Percentiles rank a stretch among this genome's conserved stretches.
These are phyloP conservation scores for Mucor sp. DNA, from an alignment of 371 early-diverging fungal genomes.

Conservation along the genomic window DNA sequence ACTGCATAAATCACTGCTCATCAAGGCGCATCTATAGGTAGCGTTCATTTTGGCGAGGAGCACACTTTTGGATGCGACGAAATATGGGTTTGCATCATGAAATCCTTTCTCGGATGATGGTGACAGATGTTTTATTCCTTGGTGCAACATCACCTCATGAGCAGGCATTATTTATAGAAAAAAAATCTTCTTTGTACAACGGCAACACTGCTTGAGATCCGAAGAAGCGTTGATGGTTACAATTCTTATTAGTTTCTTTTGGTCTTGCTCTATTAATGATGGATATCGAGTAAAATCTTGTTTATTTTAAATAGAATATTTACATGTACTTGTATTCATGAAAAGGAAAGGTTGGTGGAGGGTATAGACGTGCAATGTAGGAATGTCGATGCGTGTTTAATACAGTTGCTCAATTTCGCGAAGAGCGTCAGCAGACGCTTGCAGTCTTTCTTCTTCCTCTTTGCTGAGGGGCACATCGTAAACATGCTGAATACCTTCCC, in stretches of 20 bases:
- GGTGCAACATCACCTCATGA: not conserved
- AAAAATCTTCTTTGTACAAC: not conserved
- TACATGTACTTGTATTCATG: not conserved
- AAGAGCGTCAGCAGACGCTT: constrained; percentile 48
- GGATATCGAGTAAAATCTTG: not conserved
- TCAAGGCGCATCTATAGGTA: not conserved
- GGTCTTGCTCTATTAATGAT: not conserved
- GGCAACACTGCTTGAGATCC: not conserved
- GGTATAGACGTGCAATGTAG: not conserved
- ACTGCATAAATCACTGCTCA: not conserved
- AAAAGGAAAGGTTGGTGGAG: not conserved
- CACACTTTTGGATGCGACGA: not conserved
- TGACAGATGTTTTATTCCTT: not conserved
- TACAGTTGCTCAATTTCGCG: constrained; percentile 33
- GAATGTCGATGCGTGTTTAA: not conserved
- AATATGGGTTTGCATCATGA: not conserved
- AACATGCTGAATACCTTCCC: constrained; percentile 67
- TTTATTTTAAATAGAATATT: not conserved
- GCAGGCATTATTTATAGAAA: not conserved
- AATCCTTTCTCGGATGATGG: not conserved
- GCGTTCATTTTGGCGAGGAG: not conserved
- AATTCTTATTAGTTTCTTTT: not conserved
- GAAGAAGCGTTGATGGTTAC: not conserved
- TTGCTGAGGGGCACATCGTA: constrained; percentile 62
- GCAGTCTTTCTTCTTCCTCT: constrained; percentile 54